Conservation (phyloP, 2,329 filamentous ascomycete genomes). For the Alternaria arborescens region DNA sequence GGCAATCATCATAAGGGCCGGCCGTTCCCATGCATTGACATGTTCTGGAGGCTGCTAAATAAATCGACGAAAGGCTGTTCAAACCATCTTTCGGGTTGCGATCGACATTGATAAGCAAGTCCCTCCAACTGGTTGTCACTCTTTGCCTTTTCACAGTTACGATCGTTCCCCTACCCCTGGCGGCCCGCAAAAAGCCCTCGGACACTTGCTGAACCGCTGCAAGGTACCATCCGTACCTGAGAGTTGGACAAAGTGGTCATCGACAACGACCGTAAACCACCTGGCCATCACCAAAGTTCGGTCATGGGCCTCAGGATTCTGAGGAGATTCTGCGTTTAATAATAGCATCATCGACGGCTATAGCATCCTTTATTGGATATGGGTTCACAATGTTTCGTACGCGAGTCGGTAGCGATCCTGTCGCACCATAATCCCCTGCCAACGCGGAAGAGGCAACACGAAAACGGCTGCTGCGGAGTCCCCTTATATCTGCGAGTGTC, state of each 20-base stretch:
- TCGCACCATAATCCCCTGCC: conserved; percentile 45
- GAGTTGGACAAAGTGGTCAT: conserved; percentile 3
- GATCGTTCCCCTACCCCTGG: conserved; percentile 14
- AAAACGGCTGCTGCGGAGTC: conserved; percentile 28
- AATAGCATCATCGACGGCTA: conserved; percentile 23
- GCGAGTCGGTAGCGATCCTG: conserved; percentile 36
- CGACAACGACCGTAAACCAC: not conserved
- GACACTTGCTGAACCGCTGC: conserved; percentile 26
- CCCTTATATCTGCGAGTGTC: conserved; percentile 29
- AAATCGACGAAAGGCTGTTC: conserved; percentile 26
- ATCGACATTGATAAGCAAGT: conserved; percentile 32
- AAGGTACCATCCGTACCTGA: conserved; percentile 26
- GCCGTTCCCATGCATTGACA: conserved; percentile 31
- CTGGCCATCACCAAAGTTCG: conserved; percentile 8
- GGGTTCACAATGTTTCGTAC: conserved; percentile 27
- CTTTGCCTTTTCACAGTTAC: conserved; percentile 28
- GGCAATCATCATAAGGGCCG: conserved; percentile 41
- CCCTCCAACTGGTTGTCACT: conserved; percentile 33
- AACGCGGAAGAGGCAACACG: conserved; percentile 30
- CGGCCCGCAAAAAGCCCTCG: conserved; percentile 16
- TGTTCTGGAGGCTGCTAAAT: conserved; percentile 25
- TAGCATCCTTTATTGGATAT: conserved; percentile 26
- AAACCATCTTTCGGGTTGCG: conserved; percentile 24
- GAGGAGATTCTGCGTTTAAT: conserved; percentile 23
- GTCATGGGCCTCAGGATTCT: conserved; percentile 33